Base-by-base conservation (phyloP, 257 asterid species). In the Nicotiana obtusifolia region DNA sequence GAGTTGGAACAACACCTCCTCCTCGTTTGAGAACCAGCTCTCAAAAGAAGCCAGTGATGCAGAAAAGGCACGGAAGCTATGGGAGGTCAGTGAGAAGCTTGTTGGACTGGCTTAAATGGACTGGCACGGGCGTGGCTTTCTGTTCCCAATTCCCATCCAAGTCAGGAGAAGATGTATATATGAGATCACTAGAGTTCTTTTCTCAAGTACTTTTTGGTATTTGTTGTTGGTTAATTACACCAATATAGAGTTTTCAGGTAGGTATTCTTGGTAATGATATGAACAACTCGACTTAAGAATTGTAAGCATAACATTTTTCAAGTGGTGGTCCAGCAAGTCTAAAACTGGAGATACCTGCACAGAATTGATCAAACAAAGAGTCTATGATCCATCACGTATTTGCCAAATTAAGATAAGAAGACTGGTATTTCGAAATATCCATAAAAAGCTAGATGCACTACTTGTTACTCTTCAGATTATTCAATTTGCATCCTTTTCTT, bases 1-100 rank as follows among this genome's bases (percentile, higher is more conserved):
- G 99, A 95, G 99, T 89, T 95, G 99, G 98, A 93, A 95, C 83
- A 89, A 78, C 10, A 84, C 86, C 81, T 95, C 98, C 2, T 86
- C 99, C 19, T 93, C 98, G 3, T 95, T 95, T 44, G 94, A 92
- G 89, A 95, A 95, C 86, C 92, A 87, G 85, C 90, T 95, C 20
- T 93, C 98, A 0, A 84, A 92, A 78, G 99, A 95, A 84, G 99
- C 99, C 6, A 93, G 99, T 60, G 89, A 95, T 84, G 90, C 89
- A 10, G 94, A 91, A 77, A 95, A 95, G 85, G 99, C 98, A 1
- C 85, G 90, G 19, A 95, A 95, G 78, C 84, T 95, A 82, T 95
- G 99, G 98, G 99, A 95, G 84, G 64, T 93, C 78, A 93, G 99
- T 30, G 98, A 93, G 84, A 95, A 93, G 89, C 95, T 93, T 24